These are phyloP conservation scores for Suillus brevipes DNA, from an alignment of 768 basidiomycete species.

Conservation along the genomic window DNA sequence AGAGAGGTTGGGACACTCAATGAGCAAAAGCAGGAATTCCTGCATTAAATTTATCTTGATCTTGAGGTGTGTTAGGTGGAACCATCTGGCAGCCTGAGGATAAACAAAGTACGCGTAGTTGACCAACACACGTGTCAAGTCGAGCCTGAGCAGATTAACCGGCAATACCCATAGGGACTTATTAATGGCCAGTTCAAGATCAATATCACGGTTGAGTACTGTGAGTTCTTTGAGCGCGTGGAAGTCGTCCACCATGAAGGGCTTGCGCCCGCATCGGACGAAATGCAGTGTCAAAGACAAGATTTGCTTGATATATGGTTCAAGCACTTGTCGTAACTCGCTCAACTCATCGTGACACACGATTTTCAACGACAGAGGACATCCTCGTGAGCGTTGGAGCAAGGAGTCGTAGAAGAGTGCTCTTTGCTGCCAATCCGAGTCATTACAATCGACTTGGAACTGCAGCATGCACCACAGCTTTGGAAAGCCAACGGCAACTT, in stretches of 20 bases:
- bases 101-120: too few relatives aligned
- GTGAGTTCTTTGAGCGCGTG: conserved; percentile 22
- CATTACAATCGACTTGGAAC: conserved; percentile 14
- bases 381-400: neutral
- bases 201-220: neutral
- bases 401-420: neutral
- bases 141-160: conserved; percentile 1
- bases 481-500: conserved; percentile 39
- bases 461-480: conserved; percentile 48
- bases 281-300: conserved; percentile 1
- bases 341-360: neutral
- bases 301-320: conserved; percentile 18
- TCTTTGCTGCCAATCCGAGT: conserved; percentile 12
- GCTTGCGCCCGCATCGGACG: neutral
- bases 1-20: neutral
- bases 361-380: neutral
- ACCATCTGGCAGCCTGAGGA: too few relatives aligned
- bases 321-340: conserved; percentile 11
- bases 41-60: conserved; percentile 12
- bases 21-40: conserved; percentile 1
- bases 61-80: conserved; percentile 15
- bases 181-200: neutral
- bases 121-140: neutral
- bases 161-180: conserved; percentile 1
- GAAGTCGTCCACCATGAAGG: conserved; percentile 3